These are phyloP conservation scores for Oryza glumipatula DNA, from an alignment of 176 grass and related monocot genomes.

Conservation along the genomic window DNA sequence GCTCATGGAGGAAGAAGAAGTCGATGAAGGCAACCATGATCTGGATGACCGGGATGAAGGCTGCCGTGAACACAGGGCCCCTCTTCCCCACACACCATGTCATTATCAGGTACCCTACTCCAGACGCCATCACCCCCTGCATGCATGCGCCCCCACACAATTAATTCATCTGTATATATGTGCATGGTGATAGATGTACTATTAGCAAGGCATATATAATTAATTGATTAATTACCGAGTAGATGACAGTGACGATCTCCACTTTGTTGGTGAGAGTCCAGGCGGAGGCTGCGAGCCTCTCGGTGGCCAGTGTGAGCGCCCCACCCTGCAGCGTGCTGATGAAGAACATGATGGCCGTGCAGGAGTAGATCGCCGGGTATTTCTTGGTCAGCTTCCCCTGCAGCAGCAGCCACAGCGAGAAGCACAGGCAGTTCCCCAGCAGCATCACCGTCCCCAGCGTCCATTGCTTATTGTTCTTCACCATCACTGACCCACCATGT, in stretches of 20 bases:
- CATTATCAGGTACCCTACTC: slow-evolving; percentile 65
- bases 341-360: slow-evolving; percentile 82
- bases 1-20: slow-evolving; percentile 66
- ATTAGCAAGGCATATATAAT: no score
- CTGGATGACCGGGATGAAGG: slow-evolving; percentile 77
- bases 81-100: slow-evolving; percentile 86
- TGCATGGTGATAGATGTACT: no score
- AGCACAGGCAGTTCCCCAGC: slow-evolving; percentile 62
- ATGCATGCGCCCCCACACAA: not conserved
- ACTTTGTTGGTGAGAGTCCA: slow-evolving; percentile 62
- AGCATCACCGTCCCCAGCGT: slow-evolving; percentile 62
- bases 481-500: not conserved
- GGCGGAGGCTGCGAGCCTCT: slow-evolving; percentile 44
- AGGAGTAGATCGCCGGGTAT: slow-evolving; percentile 83
- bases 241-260: slow-evolving; percentile 65
- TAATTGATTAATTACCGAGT: slow-evolving; percentile 50
- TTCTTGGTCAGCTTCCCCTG: slow-evolving; percentile 69
- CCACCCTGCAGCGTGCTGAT: slow-evolving; percentile 67
- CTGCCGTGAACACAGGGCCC: slow-evolving; percentile 83
- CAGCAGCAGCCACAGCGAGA: slow-evolving; percentile 75
- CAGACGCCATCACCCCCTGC: slow-evolving; percentile 81
- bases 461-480: slow-evolving; percentile 42
- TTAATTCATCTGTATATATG: no score
- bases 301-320: slow-evolving; percentile 37
- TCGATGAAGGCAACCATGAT: slow-evolving; percentile 84